Evolutionary conservation across 306 rosid species (phyloP), one percentile per base, ranked within the genome.

Genomic region (Lablab purpureus): DNA sequence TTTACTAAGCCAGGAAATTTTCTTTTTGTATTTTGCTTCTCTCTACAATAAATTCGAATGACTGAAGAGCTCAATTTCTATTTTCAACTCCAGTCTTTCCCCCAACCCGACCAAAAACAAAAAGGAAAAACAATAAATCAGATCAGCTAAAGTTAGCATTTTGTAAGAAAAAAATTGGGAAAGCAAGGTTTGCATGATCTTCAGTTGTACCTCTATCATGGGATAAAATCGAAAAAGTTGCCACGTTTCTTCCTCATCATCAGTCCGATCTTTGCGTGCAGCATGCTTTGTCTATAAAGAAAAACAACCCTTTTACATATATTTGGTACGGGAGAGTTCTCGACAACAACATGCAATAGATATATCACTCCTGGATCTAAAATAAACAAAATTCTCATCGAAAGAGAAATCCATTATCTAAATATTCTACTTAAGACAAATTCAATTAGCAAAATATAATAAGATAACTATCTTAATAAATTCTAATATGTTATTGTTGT

Each of bases 181-280:
- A 81, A 78, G 23, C 21, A 74, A 50, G 67, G 28, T 25, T 34
- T 41, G 55, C 68, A 60, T 47, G 45, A 59, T 41, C 63, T 68
- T 70, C 54, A 64, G 75, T 65, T 79, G 10, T 83, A 92, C 99
- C 99, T 95, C 99, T 77, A 95, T 0, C 85, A 95, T 43, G 74
- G 99, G 99, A 79, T 79, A 95, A 89, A 95, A 95, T 74, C 99
- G 89, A 74, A 82, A 90, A 30, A 95, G 81, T 73, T 91, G 95
- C 99, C 98, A 95, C 13, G 96, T 83, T 91, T 95, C 98, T 84
- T 92, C 98, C 73, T 91, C 98, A 6, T 84, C 89, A 10, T 84
- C 89, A 50, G 79, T 64, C 32, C 98, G 94, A 79, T 95, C 97
- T 80, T 90, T 92, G 72, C 99, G 90, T 15, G 94, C 84, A 47